Evolutionary conservation across 306 rosid genomes (phyloP).

Genomic region (Argentina anserina): DNA sequence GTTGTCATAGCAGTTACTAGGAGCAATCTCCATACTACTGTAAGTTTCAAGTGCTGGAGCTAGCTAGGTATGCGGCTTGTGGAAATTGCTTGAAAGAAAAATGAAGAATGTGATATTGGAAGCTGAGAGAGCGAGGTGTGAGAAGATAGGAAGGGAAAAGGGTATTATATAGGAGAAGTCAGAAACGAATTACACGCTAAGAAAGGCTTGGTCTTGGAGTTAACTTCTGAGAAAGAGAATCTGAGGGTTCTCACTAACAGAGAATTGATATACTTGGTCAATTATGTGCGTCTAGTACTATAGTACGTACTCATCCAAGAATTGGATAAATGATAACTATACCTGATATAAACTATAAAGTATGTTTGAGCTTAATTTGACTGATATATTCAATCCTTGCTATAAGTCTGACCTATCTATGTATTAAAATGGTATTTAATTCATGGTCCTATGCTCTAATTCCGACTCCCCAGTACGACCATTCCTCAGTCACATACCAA

Average conservation of each 20-base stretch:
- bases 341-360: neutral
- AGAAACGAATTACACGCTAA: neutral
- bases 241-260: neutral
- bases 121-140: neutral
- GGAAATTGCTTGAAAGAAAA: neutral
- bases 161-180: conserved; percentile 9
- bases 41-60: neutral
- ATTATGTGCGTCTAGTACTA: neutral
- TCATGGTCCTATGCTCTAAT: neutral
- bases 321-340: neutral
- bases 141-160: neutral
- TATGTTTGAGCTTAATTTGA: neutral
- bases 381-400: neutral
- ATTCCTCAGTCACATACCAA: neutral
- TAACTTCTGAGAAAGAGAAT: neutral
- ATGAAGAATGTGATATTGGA: neutral
- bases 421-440: neutral
- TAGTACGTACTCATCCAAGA: neutral
- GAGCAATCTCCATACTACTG: conserved; percentile 30
- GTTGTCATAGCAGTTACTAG: conserved; percentile 16
- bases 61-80: neutral
- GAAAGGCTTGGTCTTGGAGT: neutral
- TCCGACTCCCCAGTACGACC: neutral
- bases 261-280: conserved; percentile 2
- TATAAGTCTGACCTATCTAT: neutral